Evolutionary conservation across 2,329 filamentous ascomycete species (phyloP), one percentile per base, ranked within the genome.

Genomic region (Fonsecaea monophora): DNA sequence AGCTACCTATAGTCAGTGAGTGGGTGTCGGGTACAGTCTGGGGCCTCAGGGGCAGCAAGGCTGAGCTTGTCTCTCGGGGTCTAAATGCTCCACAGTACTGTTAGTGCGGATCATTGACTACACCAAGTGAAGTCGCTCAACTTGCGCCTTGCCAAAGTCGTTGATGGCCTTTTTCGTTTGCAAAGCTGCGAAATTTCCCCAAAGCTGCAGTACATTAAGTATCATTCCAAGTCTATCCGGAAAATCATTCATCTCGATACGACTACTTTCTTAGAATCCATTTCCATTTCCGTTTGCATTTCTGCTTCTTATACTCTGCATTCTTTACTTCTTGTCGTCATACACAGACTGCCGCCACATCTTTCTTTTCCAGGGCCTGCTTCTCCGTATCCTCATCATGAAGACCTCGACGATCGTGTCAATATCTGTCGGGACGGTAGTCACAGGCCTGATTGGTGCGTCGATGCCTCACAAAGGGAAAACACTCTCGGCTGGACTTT

Each of bases 361-460:
- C 21, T 25, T 9, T 58, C 37, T 42, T 42, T 30, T 38, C 35
- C n/a, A 8, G 55, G 34, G 9, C 21, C n/a, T 21, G 12, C 55
- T 21, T 15, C 55, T 37, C 37, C 9, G 21, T 21, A 21, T 55
- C 37, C 50, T 37, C 56, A 59, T 58, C 65, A 68, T 68, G 67
- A 64, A 82, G 75, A 83, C 85, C 60, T 84, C 85, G 50, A 87
- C 86, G 70, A 80, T 89, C 75, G 81, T 85, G 72, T 81, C 85
- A 76, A 82, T 86, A 74, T 83, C 84, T 68, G 82, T 84, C 72
- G 86, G 86, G 79, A 85, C 86, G 61, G 76, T 87, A 72, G 77
- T 87, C 70, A 84, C 86, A 50, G 85, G 86, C 72, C 76, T 87
- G 67, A 77, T 89, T 71, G 82, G 82, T 84, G 79, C 71, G 79